These are phyloP conservation scores for Pythium guiyangense DNA, from an alignment of 352 stramenopile genomes.

Conservation along the genomic window DNA sequence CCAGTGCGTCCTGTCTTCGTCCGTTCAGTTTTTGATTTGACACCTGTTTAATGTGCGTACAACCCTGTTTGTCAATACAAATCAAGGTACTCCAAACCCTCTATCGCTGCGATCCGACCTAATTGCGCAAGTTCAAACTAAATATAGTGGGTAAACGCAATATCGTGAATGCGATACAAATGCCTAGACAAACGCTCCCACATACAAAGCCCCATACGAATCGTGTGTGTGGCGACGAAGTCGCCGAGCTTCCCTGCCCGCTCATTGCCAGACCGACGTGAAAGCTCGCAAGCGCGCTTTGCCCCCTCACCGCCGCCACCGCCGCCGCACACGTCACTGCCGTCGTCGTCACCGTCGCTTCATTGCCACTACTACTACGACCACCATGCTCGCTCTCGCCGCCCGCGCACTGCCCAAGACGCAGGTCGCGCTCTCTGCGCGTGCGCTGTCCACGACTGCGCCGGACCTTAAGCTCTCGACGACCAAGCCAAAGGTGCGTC, in stretches of 20 bases:
- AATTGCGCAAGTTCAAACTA: too few relatives aligned
- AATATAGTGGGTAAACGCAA: too few relatives aligned
- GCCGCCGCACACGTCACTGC: neutral
- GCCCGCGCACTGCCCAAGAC: conserved; percentile 21
- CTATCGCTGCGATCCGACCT: too few relatives aligned
- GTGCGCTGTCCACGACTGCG: conserved; percentile 49
- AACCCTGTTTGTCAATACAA: too few relatives aligned
- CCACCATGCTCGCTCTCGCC: conserved; percentile 10
- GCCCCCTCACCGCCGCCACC: neutral
- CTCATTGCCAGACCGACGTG: conserved; percentile 12
- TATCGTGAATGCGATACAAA: too few relatives aligned
- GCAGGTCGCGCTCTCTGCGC: conserved; percentile 32
- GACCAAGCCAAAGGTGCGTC: conserved; percentile 67
- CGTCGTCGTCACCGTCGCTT: neutral
- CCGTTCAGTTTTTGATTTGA: too few relatives aligned
- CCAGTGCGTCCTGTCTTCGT: too few relatives aligned
- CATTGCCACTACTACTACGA: neutral
- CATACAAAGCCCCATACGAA: too few relatives aligned
- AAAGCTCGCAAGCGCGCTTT: conserved; percentile 2
- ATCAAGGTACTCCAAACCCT: too few relatives aligned
- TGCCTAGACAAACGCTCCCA: too few relatives aligned
- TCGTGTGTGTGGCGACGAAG: neutral
- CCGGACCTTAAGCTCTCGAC: conserved; percentile 75
- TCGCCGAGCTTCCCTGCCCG: neutral
- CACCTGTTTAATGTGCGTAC: too few relatives aligned